These are phyloP conservation scores for Mycena pura DNA, from an alignment of 768 basidiomycete genomes.

Conservation along the genomic window DNA sequence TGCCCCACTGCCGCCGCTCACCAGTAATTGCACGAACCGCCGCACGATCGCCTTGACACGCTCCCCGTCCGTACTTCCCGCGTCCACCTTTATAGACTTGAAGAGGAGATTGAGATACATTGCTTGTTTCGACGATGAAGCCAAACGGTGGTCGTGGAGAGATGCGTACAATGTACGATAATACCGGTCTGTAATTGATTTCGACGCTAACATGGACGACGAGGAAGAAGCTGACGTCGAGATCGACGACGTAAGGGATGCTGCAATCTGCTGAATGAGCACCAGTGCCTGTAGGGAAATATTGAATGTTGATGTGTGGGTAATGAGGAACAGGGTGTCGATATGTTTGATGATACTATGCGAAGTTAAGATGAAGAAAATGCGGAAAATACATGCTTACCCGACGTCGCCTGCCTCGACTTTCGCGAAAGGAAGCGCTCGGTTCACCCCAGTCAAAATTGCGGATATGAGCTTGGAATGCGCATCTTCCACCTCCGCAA, in stretches of 20 bases:
- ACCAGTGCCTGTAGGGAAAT: slow-evolving; percentile 92
- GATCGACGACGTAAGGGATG: slow-evolving; percentile 52
- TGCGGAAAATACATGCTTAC: slow-evolving; percentile 46
- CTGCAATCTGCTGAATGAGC: slow-evolving; percentile 84
- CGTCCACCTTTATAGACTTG: slow-evolving; percentile 80
- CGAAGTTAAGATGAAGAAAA: background rate
- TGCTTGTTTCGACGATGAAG: slow-evolving; percentile 88
- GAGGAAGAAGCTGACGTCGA: slow-evolving; percentile 47
- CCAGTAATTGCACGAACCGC: slow-evolving; percentile 83
- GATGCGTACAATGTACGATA: slow-evolving; percentile 91
- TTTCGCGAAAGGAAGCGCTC: slow-evolving; percentile 92
- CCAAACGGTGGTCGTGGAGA: slow-evolving; percentile 81
- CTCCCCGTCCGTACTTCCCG: slow-evolving; percentile 49
- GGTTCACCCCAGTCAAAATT: slow-evolving; percentile 92
- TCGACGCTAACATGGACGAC: slow-evolving; percentile 45
- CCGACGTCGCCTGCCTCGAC: slow-evolving; percentile 70
- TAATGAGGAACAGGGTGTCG: slow-evolving; percentile 92
- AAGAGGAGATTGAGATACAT: slow-evolving; percentile 96
- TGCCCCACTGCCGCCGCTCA: slow-evolving; percentile 71
- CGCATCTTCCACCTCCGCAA: slow-evolving; percentile 77
- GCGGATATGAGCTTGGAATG: slow-evolving; percentile 88
- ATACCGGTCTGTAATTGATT: slow-evolving; percentile 67
- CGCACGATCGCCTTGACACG: slow-evolving; percentile 84
- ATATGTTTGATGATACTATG: slow-evolving; percentile 83
- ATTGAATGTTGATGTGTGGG: slow-evolving; percentile 96